These are phyloP conservation scores for Peziza echinospora DNA, from an alignment of 495 filamentous ascomycete genomes.

Conservation along the genomic window DNA sequence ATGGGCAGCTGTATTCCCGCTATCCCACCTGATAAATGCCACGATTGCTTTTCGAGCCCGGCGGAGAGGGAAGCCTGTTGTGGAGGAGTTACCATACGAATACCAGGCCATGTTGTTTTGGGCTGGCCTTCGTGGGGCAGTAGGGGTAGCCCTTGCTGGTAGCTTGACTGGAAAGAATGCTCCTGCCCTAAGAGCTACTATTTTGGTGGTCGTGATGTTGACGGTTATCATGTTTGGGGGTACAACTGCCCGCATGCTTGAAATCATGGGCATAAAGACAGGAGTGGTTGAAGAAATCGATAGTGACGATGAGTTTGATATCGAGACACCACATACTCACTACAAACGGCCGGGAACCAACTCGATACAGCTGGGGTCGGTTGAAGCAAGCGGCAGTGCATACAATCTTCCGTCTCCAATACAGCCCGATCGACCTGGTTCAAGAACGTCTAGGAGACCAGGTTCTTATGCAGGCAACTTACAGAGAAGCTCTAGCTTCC, in stretches of 20 bases:
- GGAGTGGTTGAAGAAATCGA: conserved; percentile 93
- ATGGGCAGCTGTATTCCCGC: conserved; percentile 82
- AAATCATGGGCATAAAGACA: conserved; percentile 82
- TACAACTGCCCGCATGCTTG: conserved; percentile 94
- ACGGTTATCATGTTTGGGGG: conserved; percentile 98
- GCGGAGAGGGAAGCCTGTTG: conserved; percentile 52
- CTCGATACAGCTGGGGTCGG: background rate
- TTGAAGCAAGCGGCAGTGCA: background rate
- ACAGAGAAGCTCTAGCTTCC: background rate
- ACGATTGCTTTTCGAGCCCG: conserved; percentile 77
- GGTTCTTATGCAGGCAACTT: background rate
- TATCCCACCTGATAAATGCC: conserved; percentile 80
- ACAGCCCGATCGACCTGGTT: background rate
- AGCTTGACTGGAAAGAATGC: conserved; percentile 59
- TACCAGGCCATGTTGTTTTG: conserved; percentile 98
- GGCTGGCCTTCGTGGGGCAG: conserved; percentile 87
- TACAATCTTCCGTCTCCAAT: background rate
- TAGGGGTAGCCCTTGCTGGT: conserved; percentile 89
- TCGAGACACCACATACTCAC: conserved; percentile 29
- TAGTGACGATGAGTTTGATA: conserved; percentile 95
- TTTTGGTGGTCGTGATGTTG: conserved; percentile 87
- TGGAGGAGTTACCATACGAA: conserved; percentile 74
- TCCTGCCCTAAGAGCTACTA: conserved; percentile 64
- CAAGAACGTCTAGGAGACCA: background rate
- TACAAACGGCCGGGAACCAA: background rate